Conservation (phyloP, 148 eudicot genomes). For the Oxyria digyna region DNA sequence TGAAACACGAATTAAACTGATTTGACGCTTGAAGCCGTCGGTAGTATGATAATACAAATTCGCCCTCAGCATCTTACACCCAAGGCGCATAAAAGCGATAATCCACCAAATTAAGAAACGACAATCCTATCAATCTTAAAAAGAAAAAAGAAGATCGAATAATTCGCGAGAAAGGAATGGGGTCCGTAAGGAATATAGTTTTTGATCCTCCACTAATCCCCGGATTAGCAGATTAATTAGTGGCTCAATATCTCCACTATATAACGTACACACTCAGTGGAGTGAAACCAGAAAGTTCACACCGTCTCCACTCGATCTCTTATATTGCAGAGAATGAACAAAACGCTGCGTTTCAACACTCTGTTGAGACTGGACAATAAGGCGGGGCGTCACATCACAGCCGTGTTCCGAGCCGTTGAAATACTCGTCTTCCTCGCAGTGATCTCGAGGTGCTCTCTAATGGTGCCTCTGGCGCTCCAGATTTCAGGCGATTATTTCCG, state of each 20-base stretch:
- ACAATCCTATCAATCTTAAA: neutral
- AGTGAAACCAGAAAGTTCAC: neutral
- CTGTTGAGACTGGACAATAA: neutral
- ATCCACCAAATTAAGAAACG: neutral
- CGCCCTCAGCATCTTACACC: neutral
- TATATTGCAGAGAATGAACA: neutral
- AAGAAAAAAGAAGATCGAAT: neutral
- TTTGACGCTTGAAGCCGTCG: neutral
- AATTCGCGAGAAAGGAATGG: neutral
- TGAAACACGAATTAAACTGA: too few relatives aligned
- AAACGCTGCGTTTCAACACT: conserved; percentile 6
- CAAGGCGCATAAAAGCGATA: neutral
- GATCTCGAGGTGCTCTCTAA: conserved; percentile 37
- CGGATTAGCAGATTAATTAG: neutral
- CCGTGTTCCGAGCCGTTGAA: conserved; percentile 52
- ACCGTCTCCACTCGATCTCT: neutral
- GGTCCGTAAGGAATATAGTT: neutral
- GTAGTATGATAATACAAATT: neutral
- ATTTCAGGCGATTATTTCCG: conserved; percentile 33
- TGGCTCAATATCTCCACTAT: neutral
- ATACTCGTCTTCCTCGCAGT: conserved; percentile 34
- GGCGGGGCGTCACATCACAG: conserved; percentile 24
- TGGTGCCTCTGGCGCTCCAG: conserved; percentile 28
- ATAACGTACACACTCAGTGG: neutral
- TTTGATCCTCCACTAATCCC: neutral